A percentile compares a stretch with the other conserved stretches of the same genome.
phyloP scores from a whole-genome alignment of 768 basidiomycete species.

The Tulasnella sp. region DNA sequence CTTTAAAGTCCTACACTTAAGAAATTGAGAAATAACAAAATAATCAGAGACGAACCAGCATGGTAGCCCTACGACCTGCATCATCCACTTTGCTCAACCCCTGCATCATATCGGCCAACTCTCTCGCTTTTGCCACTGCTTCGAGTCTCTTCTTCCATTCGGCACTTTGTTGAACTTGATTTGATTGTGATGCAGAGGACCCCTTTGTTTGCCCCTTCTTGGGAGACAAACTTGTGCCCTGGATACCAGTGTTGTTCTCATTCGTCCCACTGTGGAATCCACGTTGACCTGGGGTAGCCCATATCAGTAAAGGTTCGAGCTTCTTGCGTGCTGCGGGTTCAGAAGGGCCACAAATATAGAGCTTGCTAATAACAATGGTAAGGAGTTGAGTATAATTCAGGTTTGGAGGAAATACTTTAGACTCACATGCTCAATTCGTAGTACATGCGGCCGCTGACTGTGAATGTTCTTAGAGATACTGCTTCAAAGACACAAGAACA shows the following conservation, averaged over 20 bases:
- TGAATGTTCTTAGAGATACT: conserved; percentile 4
- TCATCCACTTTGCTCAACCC: conserved; percentile 66
- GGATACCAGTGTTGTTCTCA: conserved; percentile 10
- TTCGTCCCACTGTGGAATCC: conserved; percentile 32
- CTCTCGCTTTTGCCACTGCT: conserved; percentile 45
- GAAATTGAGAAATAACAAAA: background rate
- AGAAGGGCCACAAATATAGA: conserved; percentile 55
- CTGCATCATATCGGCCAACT: conserved; percentile 51
- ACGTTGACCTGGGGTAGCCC: conserved; percentile 59
- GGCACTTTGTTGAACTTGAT: conserved; percentile 17
- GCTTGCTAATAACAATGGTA: conserved; percentile 34
- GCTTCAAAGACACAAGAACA: background rate
- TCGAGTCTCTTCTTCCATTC: conserved; percentile 31
- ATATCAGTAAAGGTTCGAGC: conserved; percentile 52
- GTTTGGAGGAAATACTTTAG: background rate
- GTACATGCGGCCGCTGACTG: conserved; percentile 31
- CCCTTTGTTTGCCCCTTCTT: background rate
- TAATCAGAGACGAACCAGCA: conserved; percentile 32
- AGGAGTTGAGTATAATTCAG: background rate
- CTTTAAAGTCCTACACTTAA: background rate
- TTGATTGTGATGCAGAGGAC: background rate
- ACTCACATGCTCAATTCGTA: conserved; percentile 52
- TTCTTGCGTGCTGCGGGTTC: conserved; percentile 38
- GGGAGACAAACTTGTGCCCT: conserved; percentile 15
- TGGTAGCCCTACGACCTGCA: conserved; percentile 52